These are phyloP conservation scores for Fusarium sp. DNA, from an alignment of 2,329 filamentous ascomycete species.

Conservation along the genomic window DNA sequence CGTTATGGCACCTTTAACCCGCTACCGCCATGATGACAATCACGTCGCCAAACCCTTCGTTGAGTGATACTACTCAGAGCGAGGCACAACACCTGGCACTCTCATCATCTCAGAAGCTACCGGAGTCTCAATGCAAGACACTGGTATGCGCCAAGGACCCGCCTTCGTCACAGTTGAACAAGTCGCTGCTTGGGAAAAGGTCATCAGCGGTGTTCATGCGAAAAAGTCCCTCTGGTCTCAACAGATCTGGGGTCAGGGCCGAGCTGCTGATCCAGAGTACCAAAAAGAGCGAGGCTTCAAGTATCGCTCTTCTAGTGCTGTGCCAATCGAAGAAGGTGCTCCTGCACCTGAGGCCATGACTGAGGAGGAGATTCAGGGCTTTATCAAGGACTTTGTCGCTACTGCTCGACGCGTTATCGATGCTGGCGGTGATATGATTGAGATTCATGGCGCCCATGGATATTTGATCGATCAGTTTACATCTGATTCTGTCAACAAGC, in stretches of 20 bases:
- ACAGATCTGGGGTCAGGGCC: constrained; percentile 44
- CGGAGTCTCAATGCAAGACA: constrained; percentile 41
- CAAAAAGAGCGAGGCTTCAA: constrained; percentile 42
- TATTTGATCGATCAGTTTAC: constrained; percentile 71
- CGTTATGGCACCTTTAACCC: constrained; percentile 55
- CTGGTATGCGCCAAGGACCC: constrained; percentile 21
- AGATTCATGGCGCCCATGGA: constrained; percentile 58
- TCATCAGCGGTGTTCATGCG: constrained; percentile 47
- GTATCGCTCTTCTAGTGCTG: constrained; percentile 46
- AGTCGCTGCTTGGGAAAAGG: constrained; percentile 46
- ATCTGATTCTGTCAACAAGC: constrained; percentile 51
- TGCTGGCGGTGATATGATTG: constrained; percentile 25
- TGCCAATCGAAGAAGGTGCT: constrained; percentile 10
- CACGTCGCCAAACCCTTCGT: constrained; percentile 48
- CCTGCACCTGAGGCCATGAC: constrained; percentile 16
- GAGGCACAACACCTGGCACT: constrained; percentile 59
- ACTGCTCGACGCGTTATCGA: constrained; percentile 15
- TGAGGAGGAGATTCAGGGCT: constrained; percentile 17
- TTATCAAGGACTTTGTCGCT: constrained; percentile 26
- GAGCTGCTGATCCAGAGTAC: constrained; percentile 40
- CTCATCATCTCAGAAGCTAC: constrained; percentile 51
- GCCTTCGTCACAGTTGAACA: constrained; percentile 38
- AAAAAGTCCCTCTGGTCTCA: constrained; percentile 49
- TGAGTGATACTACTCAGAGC: constrained; percentile 48
- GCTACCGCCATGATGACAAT: constrained; percentile 61